These are phyloP conservation scores for Paramarasmius palmivorus DNA, from an alignment of 1,284 basidiomycete genomes.

Conservation along the genomic window DNA sequence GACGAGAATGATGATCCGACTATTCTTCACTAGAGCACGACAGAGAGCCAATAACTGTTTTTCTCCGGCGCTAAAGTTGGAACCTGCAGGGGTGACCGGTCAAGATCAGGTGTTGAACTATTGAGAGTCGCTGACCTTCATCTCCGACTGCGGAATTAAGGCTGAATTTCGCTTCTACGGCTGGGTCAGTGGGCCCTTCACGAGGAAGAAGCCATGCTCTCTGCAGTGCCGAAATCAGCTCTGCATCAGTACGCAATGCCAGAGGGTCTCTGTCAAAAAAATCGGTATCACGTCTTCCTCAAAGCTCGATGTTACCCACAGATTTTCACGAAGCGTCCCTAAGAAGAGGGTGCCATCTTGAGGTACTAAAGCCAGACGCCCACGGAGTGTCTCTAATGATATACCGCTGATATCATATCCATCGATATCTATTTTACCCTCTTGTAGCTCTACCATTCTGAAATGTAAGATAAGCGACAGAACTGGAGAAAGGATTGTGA, in stretches of 20 bases:
- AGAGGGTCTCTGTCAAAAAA: constrained; percentile 52
- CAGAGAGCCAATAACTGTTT: constrained; percentile 76
- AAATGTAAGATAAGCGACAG: constrained; percentile 20
- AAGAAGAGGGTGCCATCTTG: constrained; percentile 68
- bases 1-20: constrained; percentile 69
- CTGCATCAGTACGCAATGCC: constrained; percentile 49
- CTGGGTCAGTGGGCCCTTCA: constrained; percentile 47
- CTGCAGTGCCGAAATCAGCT: constrained; percentile 46
- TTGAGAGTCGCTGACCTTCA: constrained; percentile 54
- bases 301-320: constrained; percentile 39
- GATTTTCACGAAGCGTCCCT: constrained; percentile 67
- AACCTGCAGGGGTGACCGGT: constrained; percentile 35
- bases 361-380: constrained; percentile 69
- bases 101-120: neutral
- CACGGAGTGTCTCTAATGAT: constrained; percentile 57
- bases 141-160: constrained; percentile 64
- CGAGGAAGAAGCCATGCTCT: constrained; percentile 64
- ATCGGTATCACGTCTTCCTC: neutral
- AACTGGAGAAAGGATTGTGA: neutral
- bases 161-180: constrained; percentile 63
- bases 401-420: constrained; percentile 60
- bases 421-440: constrained; percentile 73
- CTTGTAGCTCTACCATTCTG: constrained; percentile 65
- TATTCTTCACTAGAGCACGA: constrained; percentile 70
- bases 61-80: constrained; percentile 79